Evolutionary conservation across 2,329 filamentous ascomycete genomes (phyloP).

Genomic region (Amesomyces nigricolor): DNA sequence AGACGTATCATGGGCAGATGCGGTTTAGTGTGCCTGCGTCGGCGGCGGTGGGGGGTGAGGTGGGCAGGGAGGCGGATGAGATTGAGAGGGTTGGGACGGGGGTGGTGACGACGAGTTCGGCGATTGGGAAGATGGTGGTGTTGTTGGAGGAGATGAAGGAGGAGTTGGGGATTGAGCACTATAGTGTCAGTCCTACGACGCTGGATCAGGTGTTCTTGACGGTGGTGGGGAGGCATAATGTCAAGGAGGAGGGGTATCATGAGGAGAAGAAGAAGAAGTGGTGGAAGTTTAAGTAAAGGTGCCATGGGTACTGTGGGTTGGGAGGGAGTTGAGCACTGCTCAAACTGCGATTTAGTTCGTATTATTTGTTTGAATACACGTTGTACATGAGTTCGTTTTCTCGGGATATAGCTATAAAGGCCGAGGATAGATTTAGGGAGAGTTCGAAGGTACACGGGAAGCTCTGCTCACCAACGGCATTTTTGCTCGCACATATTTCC

Average conservation of each 20-base stretch:
- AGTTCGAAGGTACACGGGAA: no score
- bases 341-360: no score
- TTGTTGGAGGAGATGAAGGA: slow-evolving; percentile 66
- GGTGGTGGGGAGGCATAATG: slow-evolving; percentile 75
- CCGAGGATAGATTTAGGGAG: no score
- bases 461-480: no score
- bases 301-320: neutral
- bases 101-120: slow-evolving; percentile 33
- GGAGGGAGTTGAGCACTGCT: no score
- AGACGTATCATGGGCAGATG: slow-evolving; percentile 79
- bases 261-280: slow-evolving; percentile 26
- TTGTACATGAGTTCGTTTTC: no score
- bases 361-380: no score
- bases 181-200: slow-evolving; percentile 79
- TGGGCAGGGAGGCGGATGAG: neutral
- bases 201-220: slow-evolving; percentile 85
- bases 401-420: no score
- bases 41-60: neutral
- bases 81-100: neutral
- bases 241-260: slow-evolving; percentile 64
- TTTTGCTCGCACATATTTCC: no score
- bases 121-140: slow-evolving; percentile 65
- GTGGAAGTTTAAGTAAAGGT: slow-evolving; percentile 13
- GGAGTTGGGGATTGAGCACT: slow-evolving; percentile 70
- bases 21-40: slow-evolving; percentile 54